Conservation (phyloP, 352 stramenopile species). For the Globisporangium splendens region DNA sequence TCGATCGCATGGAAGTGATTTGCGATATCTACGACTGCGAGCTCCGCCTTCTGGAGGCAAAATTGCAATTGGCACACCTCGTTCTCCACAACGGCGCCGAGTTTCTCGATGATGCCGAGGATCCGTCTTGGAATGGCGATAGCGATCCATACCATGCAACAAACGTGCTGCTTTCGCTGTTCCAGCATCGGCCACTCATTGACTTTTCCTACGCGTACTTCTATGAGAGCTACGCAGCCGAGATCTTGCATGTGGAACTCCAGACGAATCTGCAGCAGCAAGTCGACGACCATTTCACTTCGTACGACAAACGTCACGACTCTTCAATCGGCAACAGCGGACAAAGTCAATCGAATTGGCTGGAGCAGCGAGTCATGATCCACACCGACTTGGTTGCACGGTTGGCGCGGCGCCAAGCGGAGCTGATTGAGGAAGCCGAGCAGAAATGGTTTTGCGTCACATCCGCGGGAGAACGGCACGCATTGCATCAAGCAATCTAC, state of each 20-base stretch:
- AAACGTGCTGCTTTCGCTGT: conserved; percentile 15
- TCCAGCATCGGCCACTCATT: conserved; percentile 33
- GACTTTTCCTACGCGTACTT: conserved; percentile 59
- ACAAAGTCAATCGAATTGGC: conserved; percentile 4
- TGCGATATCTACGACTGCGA: conserved; percentile 54
- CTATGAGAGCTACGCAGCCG: conserved; percentile 47
- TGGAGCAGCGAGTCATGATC: conserved; percentile 23
- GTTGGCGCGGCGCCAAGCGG: conserved; percentile 16
- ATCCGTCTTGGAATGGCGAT: background rate
- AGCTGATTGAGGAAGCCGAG: conserved; percentile 26
- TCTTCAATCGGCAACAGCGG: conserved; percentile 10
- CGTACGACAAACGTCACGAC: background rate
- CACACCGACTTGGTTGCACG: conserved; percentile 7
- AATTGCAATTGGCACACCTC: conserved; percentile 28
- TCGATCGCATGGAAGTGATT: conserved; percentile 58
- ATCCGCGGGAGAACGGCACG: conserved; percentile 29
- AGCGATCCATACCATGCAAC: background rate
- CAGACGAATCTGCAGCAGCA: conserved; percentile 31
- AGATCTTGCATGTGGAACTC: conserved; percentile 48
- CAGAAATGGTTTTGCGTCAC: conserved; percentile 30
- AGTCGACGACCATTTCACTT: conserved; percentile 24
- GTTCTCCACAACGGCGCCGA: conserved; percentile 27
- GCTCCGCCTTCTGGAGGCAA: conserved; percentile 35
- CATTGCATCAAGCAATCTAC: conserved; percentile 33
- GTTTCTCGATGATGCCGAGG: background rate